Evolutionary conservation across 768 basidiomycete species (phyloP).

Genomic region (Suillus brevipes): DNA sequence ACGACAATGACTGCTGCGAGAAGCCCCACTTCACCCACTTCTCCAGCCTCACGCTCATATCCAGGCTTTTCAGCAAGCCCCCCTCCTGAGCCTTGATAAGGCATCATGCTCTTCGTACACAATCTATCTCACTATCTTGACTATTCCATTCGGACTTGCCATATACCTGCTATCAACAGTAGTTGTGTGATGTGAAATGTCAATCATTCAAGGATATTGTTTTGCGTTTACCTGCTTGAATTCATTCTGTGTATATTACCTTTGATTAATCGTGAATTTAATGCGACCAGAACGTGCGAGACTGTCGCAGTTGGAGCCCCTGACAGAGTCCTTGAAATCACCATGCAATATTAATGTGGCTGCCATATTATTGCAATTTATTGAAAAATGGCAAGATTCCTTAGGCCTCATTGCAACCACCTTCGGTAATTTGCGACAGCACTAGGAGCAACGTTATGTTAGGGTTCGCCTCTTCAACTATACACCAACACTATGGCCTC

Average conservation of each 20-base stretch:
- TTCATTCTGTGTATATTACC: background rate
- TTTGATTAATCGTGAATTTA: background rate
- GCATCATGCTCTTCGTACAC: background rate
- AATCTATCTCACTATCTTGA: background rate
- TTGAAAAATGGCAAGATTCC: no score
- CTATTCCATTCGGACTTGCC: background rate
- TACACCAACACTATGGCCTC: constrained; percentile 12
- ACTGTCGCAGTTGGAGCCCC: background rate
- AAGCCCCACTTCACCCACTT: constrained; percentile 1
- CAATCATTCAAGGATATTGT: background rate
- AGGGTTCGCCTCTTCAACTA: background rate
- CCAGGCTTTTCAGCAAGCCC: background rate
- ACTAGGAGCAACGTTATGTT: background rate
- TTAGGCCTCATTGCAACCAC: no score
- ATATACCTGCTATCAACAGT: constrained; percentile 2
- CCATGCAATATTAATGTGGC: no score
- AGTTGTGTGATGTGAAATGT: constrained; percentile 2
- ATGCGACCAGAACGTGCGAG: background rate
- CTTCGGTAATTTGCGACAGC: no score
- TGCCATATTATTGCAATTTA: no score
- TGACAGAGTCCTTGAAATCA: background rate
- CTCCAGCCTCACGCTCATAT: background rate
- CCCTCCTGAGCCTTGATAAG: background rate
- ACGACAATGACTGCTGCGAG: constrained; percentile 2
- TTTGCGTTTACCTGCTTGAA: background rate